Evolutionary conservation across 495 filamentous ascomycete genomes (phyloP), one percentile per base, ranked within the genome.

Genomic region (Durotheca rogersii): DNA sequence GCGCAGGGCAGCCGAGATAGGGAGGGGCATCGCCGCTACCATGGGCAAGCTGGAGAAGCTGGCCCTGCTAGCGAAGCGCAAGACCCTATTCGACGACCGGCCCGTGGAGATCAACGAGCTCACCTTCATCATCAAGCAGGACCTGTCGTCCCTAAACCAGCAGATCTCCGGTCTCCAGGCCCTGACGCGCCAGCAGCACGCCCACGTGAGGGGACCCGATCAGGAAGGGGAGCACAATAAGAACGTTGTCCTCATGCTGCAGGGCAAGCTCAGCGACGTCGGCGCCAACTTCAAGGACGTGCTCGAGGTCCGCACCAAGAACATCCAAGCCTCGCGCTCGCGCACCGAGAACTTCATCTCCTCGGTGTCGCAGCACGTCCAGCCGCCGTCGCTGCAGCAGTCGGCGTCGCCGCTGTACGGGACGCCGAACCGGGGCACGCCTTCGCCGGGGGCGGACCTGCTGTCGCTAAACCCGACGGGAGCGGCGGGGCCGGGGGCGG

Each of bases 171-270:
- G 73, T 14, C 71, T 98, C 30, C 89, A 96, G 65, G 71, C 81
- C 2, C 78, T 96, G 14, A 72, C 75, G 9, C 63, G 64, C 29
- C 74, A 73, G 21, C 87, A 91, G 69, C 85, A 92, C 53, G 83
- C 87, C 2, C 87, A 87, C 42, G 77, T 72, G 12, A 4, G 23
- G 4, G 23, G 23, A 27, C 23, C 23, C 9, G 89, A 90, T 52
- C 89, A 95, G 61, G 91, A 95, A 63, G 89, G 89, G 37, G 92
- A 97, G 63, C 94, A 98, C 69, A 95, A 92, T 75, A 94, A 96
- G 66, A 96, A 96, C 61, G 93, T 98, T 25, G 88, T 98, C 3
- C 81, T 95, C 36, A 79, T 96, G 62, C 70, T 98, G 30, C 90
- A 98, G 70, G 89, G 89, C 29, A 97, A 95, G 66, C 78, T 98